These are phyloP conservation scores for Plasmodium chabaudi DNA, from an alignment of 169 alveolate species.

Conservation along the genomic window DNA sequence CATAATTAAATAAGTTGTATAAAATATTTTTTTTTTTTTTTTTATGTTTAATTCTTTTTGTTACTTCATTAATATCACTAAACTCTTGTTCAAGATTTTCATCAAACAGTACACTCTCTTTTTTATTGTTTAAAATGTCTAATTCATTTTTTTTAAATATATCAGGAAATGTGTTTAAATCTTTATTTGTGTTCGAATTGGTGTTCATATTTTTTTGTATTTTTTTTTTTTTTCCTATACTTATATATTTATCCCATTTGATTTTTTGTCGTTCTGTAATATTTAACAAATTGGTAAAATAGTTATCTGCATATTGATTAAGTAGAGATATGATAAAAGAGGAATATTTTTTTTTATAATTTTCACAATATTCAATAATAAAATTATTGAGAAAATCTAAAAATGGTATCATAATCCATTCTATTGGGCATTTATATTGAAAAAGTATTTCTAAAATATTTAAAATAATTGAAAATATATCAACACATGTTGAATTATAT, in stretches of 20 bases:
- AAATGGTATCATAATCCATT: slow-evolving; percentile 73
- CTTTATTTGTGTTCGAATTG: neutral
- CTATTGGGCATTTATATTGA: slow-evolving; percentile 68
- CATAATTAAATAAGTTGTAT: slow-evolving; percentile 69
- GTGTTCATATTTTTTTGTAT: slow-evolving; percentile 5
- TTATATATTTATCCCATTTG: slow-evolving; percentile 56
- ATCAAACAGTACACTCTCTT: slow-evolving; percentile 21
- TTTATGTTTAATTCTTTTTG: slow-evolving; percentile 61
- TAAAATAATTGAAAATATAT: slow-evolving; percentile 57
- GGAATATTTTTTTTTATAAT: slow-evolving; percentile 38
- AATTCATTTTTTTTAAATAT: slow-evolving; percentile 39
- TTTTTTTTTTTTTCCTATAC: slow-evolving; percentile 8
- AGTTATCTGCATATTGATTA: slow-evolving; percentile 62
- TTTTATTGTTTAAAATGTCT: neutral
- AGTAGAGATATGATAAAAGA: slow-evolving; percentile 70
- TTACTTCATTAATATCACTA: slow-evolving; percentile 40
- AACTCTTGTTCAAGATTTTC: slow-evolving; percentile 40
- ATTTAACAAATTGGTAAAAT: slow-evolving; percentile 44
- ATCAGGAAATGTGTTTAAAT: neutral
- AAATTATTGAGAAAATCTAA: slow-evolving; percentile 42
- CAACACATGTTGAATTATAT: slow-evolving; percentile 67
- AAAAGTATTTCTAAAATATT: slow-evolving; percentile 57
- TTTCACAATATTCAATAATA: slow-evolving; percentile 69
- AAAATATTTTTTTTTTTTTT: slow-evolving; percentile 64
- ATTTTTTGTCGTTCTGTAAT: slow-evolving; percentile 68